phyloP scores from a whole-genome alignment of 345 rosid species.

The Erodium maritimum region DNA sequence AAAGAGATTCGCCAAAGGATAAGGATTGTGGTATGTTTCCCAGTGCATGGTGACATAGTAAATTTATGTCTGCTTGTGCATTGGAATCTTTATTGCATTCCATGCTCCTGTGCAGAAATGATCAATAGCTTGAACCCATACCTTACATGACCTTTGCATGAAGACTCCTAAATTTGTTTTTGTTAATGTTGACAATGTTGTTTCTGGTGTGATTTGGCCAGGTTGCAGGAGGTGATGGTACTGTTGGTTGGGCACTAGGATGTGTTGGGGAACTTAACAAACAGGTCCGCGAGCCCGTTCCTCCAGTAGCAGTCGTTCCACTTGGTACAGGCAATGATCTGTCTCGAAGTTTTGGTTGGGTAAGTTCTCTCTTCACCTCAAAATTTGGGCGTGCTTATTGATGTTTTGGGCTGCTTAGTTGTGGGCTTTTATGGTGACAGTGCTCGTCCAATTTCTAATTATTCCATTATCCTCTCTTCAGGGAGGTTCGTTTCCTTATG shows the following conservation, averaged over 20 bases:
- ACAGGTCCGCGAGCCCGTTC: conserved; percentile 51
- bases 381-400: conserved; percentile 10
- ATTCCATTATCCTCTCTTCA: conserved; percentile 17
- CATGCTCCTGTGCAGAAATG: background rate
- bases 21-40: conserved; percentile 64
- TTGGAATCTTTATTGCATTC: background rate
- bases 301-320: conserved; percentile 79
- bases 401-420: conserved; percentile 6
- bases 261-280: conserved; percentile 56
- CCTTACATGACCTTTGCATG: too few species aligned
- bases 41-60: too few species aligned
- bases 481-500: conserved; percentile 96
- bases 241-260: conserved; percentile 93
- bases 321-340: conserved; percentile 96
- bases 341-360: conserved; percentile 94
- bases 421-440: conserved; percentile 4
- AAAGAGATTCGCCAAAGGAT: conserved; percentile 64
- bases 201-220: conserved; percentile 20
- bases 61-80: too few species aligned
- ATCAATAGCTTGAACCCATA: too few species aligned
- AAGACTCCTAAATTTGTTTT: too few species aligned
- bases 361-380: conserved; percentile 22
- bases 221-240: conserved; percentile 99
- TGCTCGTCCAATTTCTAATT: background rate
- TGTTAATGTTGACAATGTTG: background rate